Conservation (phyloP, 2,329 filamentous ascomycete genomes). For the Cordyceps cateniannulata region DNA sequence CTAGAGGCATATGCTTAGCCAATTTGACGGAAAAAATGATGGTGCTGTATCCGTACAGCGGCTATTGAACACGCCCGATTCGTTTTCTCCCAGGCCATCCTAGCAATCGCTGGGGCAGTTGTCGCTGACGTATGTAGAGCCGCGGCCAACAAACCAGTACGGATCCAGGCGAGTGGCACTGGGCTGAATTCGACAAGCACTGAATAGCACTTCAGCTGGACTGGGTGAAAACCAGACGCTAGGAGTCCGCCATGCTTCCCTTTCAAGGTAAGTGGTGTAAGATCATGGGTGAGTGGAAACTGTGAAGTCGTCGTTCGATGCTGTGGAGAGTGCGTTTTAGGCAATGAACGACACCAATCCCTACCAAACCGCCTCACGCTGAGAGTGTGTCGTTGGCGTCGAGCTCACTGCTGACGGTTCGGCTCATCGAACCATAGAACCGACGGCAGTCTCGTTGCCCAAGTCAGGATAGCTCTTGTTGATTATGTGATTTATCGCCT, state of each 20-base stretch:
- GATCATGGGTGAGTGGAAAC: neutral
- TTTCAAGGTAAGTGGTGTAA: neutral
- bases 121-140: neutral
- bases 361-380: neutral
- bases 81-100: neutral
- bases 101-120: neutral
- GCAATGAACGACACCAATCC: neutral
- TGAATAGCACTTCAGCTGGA: neutral
- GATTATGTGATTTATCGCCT: neutral
- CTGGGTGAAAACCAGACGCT: neutral
- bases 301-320: slow-evolving; percentile 1
- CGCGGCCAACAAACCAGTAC: neutral
- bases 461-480: neutral
- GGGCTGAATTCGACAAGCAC: neutral
- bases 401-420: neutral
- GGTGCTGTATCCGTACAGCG: neutral
- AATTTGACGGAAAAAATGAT: neutral
- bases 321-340: neutral
- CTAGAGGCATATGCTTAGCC: neutral
- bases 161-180: neutral
- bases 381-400: neutral
- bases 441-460: neutral
- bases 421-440: neutral
- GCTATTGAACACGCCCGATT: neutral
- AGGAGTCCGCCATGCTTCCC: neutral